Evolutionary conservation across 2,329 filamentous ascomycete genomes (phyloP).

Genomic region (Aureobasidium sp.): DNA sequence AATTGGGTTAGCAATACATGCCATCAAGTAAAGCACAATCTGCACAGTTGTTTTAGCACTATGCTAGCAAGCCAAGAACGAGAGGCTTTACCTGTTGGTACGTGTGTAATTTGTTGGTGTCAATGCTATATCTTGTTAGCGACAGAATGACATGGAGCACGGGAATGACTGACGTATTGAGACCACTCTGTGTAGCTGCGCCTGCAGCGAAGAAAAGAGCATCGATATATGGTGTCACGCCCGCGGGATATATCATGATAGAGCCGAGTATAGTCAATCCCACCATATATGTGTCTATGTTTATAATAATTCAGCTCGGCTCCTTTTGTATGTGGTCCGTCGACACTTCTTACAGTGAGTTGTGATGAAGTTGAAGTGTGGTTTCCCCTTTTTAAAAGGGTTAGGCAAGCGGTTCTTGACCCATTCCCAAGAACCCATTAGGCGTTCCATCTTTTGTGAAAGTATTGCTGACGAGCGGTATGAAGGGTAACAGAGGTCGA

Average conservation of each 20-base stretch:
- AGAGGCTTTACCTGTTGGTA: constrained; percentile 36
- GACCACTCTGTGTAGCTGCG: constrained; percentile 79
- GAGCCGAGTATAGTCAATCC: constrained; percentile 64
- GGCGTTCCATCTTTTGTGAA: constrained; percentile 14
- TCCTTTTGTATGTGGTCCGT: neutral
- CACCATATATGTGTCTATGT: constrained; percentile 69
- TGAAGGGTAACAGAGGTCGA: neutral
- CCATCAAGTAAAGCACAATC: constrained; percentile 60
- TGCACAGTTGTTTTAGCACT: constrained; percentile 26
- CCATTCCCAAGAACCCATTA: constrained; percentile 17
- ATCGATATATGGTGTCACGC: constrained; percentile 69
- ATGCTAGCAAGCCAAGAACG: neutral
- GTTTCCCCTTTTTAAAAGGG: constrained; percentile 30
- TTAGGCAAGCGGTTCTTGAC: constrained; percentile 15
- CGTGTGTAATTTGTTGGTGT: constrained; percentile 37
- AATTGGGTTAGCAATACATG: constrained; percentile 73
- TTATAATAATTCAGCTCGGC: neutral
- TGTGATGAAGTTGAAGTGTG: constrained; percentile 73
- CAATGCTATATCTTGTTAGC: constrained; percentile 28
- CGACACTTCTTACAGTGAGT: constrained; percentile 57
- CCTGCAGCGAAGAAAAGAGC: constrained; percentile 82
- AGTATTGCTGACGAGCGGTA: neutral
- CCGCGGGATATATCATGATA: constrained; percentile 61
- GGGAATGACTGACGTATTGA: constrained; percentile 57
- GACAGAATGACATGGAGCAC: neutral